A percentile compares a stretch with the other conserved stretches of the same genome.
Evolutionary conservation across 2,329 filamentous ascomycete genomes (phyloP).

Genomic region (Aureobasidium sp.): DNA sequence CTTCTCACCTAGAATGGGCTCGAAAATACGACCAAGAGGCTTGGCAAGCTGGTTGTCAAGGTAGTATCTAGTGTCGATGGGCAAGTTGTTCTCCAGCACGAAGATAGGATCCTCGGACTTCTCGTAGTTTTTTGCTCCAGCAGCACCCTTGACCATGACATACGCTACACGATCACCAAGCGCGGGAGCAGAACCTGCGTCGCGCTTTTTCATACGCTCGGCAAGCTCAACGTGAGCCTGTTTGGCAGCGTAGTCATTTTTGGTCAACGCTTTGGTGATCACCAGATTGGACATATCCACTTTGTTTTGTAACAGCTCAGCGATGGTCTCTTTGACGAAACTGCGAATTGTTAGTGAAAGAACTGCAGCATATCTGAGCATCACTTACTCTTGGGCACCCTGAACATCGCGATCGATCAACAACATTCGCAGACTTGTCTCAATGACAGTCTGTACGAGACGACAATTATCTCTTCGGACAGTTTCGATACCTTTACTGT

Average conservation of each 20-base stretch:
- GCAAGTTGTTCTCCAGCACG: constrained; percentile 94
- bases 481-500: constrained; percentile 98
- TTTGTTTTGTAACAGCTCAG: constrained; percentile 92
- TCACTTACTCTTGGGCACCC: constrained; percentile 81
- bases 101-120: constrained; percentile 95
- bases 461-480: constrained; percentile 95
- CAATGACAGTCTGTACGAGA: constrained; percentile 92
- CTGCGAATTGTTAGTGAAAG: constrained; percentile 41
- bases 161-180: constrained; percentile 96
- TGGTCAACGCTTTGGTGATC: constrained; percentile 94
- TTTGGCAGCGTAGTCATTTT: constrained; percentile 80
- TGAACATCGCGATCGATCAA: constrained; percentile 86
- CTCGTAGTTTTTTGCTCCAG: constrained; percentile 90
- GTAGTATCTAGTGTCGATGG: constrained; percentile 97
- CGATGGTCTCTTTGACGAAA: constrained; percentile 94
- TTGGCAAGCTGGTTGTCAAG: constrained; percentile 97
- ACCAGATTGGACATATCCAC: constrained; percentile 98
- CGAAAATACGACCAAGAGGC: constrained; percentile 89
- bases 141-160: constrained; percentile 89
- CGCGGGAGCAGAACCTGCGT: constrained; percentile 84
- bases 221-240: constrained; percentile 95
- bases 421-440: constrained; percentile 92
- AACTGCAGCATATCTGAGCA: background rate
- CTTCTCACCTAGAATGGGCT: constrained; percentile 91
- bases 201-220: constrained; percentile 93